Base-by-base conservation (phyloP, 257 asterid species). In the Solanum chmielewskii region DNA sequence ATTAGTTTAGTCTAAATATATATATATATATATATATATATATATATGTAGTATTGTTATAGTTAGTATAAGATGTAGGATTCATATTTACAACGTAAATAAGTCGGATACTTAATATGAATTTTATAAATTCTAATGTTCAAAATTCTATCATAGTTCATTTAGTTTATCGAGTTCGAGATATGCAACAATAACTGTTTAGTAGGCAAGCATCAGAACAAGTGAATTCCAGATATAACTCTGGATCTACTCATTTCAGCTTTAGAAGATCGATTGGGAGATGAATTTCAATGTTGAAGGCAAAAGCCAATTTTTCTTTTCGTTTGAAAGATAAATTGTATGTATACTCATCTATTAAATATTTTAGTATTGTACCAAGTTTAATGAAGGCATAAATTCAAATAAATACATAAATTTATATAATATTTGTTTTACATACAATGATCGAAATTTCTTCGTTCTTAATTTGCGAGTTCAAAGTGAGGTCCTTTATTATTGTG, bases 361-460 rank as follows among this genome's bases (percentile, higher is more conserved):
- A 13, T 31, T 66, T 29, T 4, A 13, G 29, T 6, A 33, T 29
- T 31, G 5, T 31, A 69, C 16, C 60, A 49, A 49, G 60, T 49
- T 49, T 9, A 16, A 49, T 6, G 23, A 49, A 49, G 23, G 20
- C 16, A 49, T 3, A 6, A 49, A 49, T 6, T 49, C 9, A 13
- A 27, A 56, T 56, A 56, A 56, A 56, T 56, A 56, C 4, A 56
- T 56, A 18, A 49, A 0, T 16, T 41, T 49, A 7, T 49, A 49
- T 15, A 56, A 1, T 3, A 27, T 14, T 1, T 9, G 2, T 7
- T 4, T 4, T 0, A 1, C 3, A 68, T 13, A 27, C 4, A 35
- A 18, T 33, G 45, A 0, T 33, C 1, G 1, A 33, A 31, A 31
- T 31, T 16, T 70, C 77, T 70, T 70, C 7, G 1, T 35, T 18